Conservation (phyloP, 768 basidiomycete species). For the Boletus reticuloceps region DNA sequence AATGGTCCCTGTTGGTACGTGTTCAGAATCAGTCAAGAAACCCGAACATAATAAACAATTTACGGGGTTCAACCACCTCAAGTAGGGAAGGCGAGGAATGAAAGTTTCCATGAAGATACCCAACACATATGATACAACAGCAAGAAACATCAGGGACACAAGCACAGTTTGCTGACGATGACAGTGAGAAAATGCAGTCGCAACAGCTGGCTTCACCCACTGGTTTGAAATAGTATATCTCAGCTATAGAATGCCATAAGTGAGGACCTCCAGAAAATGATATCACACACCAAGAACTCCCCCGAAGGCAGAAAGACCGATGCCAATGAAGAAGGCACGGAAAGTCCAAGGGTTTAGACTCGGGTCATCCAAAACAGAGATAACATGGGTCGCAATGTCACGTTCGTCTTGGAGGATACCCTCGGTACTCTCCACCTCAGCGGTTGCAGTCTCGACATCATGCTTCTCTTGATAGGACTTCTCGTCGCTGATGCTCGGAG, state of each 20-base stretch:
- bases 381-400: constrained; percentile 48
- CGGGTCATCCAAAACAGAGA: constrained; percentile 36
- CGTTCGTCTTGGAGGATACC: constrained; percentile 40
- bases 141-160: constrained; percentile 55
- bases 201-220: constrained; percentile 24
- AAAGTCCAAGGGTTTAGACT: constrained; percentile 34
- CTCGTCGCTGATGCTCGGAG: constrained; percentile 14
- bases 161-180: constrained; percentile 46
- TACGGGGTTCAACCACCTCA: constrained; percentile 53
- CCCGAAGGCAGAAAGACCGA: constrained; percentile 51
- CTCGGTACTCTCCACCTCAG: constrained; percentile 11
- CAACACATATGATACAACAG: constrained; percentile 49
- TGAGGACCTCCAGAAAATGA: background rate
- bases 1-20: constrained; percentile 42
- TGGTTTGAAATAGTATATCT: constrained; percentile 63
- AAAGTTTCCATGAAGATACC: constrained; percentile 46
- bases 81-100: constrained; percentile 42
- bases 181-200: background rate
- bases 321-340: constrained; percentile 52
- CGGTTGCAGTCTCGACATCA: constrained; percentile 32
- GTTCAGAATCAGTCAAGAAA: background rate
- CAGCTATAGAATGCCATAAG: constrained; percentile 34
- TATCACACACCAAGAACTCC: constrained; percentile 45
- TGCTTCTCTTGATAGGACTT: constrained; percentile 27
- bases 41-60: background rate